Evolutionary conservation across 2,329 filamentous ascomycete genomes (phyloP), one percentile per base, ranked within the genome.

Genomic region (Neurospora sp.): DNA sequence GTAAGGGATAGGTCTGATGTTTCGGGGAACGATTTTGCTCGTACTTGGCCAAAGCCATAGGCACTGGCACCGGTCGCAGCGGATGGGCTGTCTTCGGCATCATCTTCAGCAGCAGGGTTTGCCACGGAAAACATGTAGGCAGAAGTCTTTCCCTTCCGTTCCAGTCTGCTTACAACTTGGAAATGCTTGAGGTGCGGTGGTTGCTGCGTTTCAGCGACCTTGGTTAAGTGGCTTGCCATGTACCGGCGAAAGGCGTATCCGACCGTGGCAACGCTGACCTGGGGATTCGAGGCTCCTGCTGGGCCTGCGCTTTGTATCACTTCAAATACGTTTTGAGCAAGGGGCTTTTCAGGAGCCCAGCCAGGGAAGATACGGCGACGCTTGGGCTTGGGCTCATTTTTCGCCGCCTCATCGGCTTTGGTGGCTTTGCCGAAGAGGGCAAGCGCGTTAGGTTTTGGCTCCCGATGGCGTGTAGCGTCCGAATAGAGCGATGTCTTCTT

Each of bases 101-200:
- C 52, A 38, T 68, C 6, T 11, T 68, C 69, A 52, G 23, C 23
- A n/a, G 38, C 28, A 9, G 33, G 40, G 6, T 70, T 69, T 11
- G 58, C 19, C 17, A 67, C 17, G n/a, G 78, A 79, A 70, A 82
- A 83, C 66, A 80, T 79, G 71, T 82, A 83, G 10, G 80, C 80
- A 68, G 79, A 80, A 38, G 80, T 81, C 72, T 81, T 83, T 10
- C 81, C 80, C 2, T 78, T 71, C 8, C 81, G 80, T 9, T 77
- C 77, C 4, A 81, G 74, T 66, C 80, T 76, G 67, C 79, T 80
- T 42, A 72, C 76, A 33, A 84, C 77, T 69, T 80, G 78, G 38
- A 83, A 79, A 23, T 81, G 78, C 38, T 77, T 74, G 46, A 84
- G 75, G 67, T 83, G 79, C 15, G 74, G 66, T 19, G 82, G 82